phyloP scores from a whole-genome alignment of 495 filamentous ascomycete species.

The Aspergillus haitiensis region DNA sequence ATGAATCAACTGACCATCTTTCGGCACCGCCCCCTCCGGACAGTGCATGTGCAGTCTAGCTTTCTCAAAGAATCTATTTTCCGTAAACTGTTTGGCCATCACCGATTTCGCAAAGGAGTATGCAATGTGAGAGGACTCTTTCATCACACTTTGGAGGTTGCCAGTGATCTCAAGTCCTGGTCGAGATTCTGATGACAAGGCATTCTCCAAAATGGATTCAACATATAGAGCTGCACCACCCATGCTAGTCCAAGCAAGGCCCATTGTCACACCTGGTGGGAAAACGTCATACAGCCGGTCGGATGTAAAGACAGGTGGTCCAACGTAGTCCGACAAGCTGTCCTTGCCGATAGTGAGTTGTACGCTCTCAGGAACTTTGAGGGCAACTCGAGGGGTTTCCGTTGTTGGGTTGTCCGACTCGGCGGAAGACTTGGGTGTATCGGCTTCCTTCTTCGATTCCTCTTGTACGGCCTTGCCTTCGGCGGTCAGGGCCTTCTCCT shows the following conservation, averaged over 20 bases:
- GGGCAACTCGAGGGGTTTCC: slow-evolving; percentile 71
- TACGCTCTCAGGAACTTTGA: slow-evolving; percentile 84
- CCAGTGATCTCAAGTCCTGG: slow-evolving; percentile 87
- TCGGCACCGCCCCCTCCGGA: slow-evolving; percentile 93
- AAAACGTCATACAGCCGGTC: slow-evolving; percentile 94
- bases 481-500: slow-evolving; percentile 79
- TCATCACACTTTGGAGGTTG: slow-evolving; percentile 96
- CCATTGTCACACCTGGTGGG: slow-evolving; percentile 98
- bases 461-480: slow-evolving; percentile 82
- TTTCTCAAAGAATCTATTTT: slow-evolving; percentile 95
- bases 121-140: slow-evolving; percentile 89
- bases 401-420: slow-evolving; percentile 69
- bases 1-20: slow-evolving; percentile 66
- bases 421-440: slow-evolving; percentile 54
- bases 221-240: slow-evolving; percentile 96
- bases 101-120: slow-evolving; percentile 94
- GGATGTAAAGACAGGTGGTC: slow-evolving; percentile 90
- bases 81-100: slow-evolving; percentile 78
- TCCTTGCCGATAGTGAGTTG: slow-evolving; percentile 86
- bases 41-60: slow-evolving; percentile 95
- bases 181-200: slow-evolving; percentile 66
- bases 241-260: slow-evolving; percentile 97
- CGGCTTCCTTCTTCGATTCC: slow-evolving; percentile 62
- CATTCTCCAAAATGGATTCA: slow-evolving; percentile 89
- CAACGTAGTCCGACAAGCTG: slow-evolving; percentile 95